phyloP scores from a whole-genome alignment of 306 rosid genomes.

The Vigna trinervia region DNA sequence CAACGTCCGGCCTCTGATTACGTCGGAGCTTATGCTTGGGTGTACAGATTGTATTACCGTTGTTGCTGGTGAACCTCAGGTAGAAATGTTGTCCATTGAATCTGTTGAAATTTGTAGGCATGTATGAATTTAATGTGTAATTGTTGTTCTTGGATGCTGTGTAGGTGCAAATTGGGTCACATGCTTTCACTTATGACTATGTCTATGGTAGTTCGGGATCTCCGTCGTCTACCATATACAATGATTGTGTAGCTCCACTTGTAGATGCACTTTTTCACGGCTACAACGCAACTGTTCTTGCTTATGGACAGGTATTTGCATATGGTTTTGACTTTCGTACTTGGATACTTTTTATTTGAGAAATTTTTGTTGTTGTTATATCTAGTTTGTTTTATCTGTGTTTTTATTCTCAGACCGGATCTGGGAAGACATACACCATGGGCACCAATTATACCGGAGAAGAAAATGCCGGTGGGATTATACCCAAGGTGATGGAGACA shows the following conservation, averaged over 20 bases:
- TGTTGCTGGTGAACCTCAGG: constrained; percentile 93
- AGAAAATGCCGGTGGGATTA: constrained; percentile 69
- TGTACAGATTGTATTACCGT: constrained; percentile 92
- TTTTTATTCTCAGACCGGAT: constrained; percentile 73
- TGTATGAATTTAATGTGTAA: background rate
- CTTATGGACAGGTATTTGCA: constrained; percentile 86
- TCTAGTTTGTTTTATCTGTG: constrained; percentile 1
- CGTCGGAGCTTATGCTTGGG: constrained; percentile 81
- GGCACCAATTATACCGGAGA: constrained; percentile 84
- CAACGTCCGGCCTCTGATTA: constrained; percentile 82
- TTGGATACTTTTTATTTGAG: background rate
- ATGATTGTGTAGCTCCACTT: constrained; percentile 85
- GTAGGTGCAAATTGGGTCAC: constrained; percentile 92
- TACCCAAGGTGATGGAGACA: constrained; percentile 79
- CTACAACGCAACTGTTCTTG: constrained; percentile 95
- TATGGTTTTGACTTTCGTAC: background rate
- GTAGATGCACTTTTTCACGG: constrained; percentile 89
- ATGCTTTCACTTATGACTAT: constrained; percentile 80
- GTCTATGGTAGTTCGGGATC: constrained; percentile 71
- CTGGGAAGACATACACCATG: constrained; percentile 83
- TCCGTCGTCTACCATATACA: constrained; percentile 58
- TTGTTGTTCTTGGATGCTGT: constrained; percentile 16
- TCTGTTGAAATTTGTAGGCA: background rate
- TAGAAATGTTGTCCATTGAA: background rate
- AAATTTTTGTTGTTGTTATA: background rate